Evolutionary conservation across 768 basidiomycete species (phyloP).

Genomic region (Floccularia luteovirens): DNA sequence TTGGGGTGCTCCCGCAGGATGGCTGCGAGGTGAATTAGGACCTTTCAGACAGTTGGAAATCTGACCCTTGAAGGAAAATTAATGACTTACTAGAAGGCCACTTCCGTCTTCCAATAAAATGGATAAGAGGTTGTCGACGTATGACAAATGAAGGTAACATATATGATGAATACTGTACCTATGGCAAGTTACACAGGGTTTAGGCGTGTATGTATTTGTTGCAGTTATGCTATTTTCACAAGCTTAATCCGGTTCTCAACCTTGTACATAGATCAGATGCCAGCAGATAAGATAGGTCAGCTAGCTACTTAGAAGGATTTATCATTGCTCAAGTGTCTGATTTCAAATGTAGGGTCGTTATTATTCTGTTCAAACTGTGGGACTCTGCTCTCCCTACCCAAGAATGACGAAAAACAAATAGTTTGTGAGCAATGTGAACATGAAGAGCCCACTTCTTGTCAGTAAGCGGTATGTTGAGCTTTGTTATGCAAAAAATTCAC

Average conservation of each 20-base stretch:
- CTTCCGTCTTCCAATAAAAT: constrained; percentile 51
- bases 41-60: constrained; percentile 3
- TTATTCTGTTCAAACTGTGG: constrained; percentile 94
- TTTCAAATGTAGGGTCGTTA: constrained; percentile 58
- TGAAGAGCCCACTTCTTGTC: constrained; percentile 84
- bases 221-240: too few species aligned
- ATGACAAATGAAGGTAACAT: too few species aligned
- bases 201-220: too few species aligned
- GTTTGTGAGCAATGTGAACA: constrained; percentile 85
- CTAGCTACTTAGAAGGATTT: too few species aligned
- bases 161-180: too few species aligned
- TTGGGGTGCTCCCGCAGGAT: constrained; percentile 60
- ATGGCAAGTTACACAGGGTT: too few species aligned
- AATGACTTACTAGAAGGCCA: constrained; percentile 35
- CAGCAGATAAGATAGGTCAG: constrained; percentile 1
- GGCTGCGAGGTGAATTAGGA: constrained; percentile 39
- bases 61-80: background rate
- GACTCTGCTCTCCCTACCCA: constrained; percentile 78
- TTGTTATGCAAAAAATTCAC: background rate
- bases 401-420: constrained; percentile 65
- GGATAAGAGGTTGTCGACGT: constrained; percentile 59
- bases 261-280: too few species aligned
- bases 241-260: too few species aligned
- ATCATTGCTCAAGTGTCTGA: constrained; percentile 9
- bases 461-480: constrained; percentile 20